Base-by-base conservation (phyloP, 108 stramenopile species). In the Aurantiochytrium sp. region DNA sequence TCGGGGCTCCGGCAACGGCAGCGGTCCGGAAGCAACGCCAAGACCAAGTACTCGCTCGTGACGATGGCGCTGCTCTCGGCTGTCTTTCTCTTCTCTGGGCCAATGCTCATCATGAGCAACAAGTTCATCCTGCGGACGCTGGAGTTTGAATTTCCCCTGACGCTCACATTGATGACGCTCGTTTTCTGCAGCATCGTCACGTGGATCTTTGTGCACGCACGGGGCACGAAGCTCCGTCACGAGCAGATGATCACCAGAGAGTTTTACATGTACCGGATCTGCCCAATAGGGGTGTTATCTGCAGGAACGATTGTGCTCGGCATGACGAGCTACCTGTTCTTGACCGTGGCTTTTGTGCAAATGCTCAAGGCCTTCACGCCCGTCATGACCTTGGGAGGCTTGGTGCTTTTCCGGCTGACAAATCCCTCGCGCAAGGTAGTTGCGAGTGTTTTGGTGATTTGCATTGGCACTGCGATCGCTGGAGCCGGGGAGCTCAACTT, bases 351-450 rank as follows among this genome's bases (percentile, higher is more conserved):
- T 25, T 90, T 90, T 88, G 59, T 90, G 35, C 90, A 90, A 35
- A 90, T 90, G 60, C 88, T 90, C 42, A 90, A 90, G 90, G 88
- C 90, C 4, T 90, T 90, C 21, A 90, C 90, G 16, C 89, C 89
- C 19, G 89, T 90, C 58, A 90, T 90, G 87, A 83, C 72, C 44
- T 25, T 90, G 59, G 59, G 43, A 18, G 89, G 69, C 23, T n/a
- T 69, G 72, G 71, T 89, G 18, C 28, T 72, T 49, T 89, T 88
- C 21, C 89, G 72, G 18, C 69, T 90, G 42, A 53, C 45, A 6
- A 53, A 53, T 12, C 76, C 76, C 16, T 83, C 76, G 12, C n/a
- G n/a, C 25, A 47, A 53, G 28, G 51, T 90, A 19, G 25, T 87
- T 88, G 28, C 58, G 25, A 45, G 59, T 44, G 87, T 90, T 5